Evolutionary conservation across 352 stramenopile species (phyloP), one percentile per base, ranked within the genome.

Genomic region (Phytophthora hybrid): DNA sequence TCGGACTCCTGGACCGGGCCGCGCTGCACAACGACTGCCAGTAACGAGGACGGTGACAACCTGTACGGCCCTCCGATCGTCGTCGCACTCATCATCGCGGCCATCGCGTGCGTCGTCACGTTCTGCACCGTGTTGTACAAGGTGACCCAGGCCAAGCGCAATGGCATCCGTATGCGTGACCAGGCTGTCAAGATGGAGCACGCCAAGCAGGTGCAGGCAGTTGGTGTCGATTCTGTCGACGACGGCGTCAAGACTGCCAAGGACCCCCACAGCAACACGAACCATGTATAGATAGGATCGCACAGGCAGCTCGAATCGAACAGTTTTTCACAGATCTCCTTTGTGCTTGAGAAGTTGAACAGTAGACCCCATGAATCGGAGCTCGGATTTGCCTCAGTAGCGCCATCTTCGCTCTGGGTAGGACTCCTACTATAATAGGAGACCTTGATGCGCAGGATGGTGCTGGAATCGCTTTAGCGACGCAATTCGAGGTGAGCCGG

Each of bases 1-100:
- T 78, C 76, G 4, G 63, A 73, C 26, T 77, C 77, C 11, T 81
- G 83, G 82, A 83, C 67, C 0, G 83, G 83, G 7, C 83, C 83
- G 2, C 82, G 82, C 4, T 91, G 83, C 65, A 91, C 83, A 8
- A 53, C 67, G 57, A 74, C 76, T 0, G 69, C 56, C 9, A 77
- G 37, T 7, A 71, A 76, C 29, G 66, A 65, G 3, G 46, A 66
- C 19, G 61, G 64, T 16, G 59, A 79, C 55, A 63, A 72, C 29
- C 26, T 79, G 2, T 79, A 80, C 47, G 74, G 74, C 1, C 66
- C 77, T 14, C 39, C 71, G 21, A 71, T 80, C 0, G 39, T 77
- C n/a, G 63, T 73, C 16, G 54, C 65, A n/a, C 29, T 81, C 3
- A 29, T 75, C 21, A 67, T 79, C 19, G 74, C 57, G 31, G 71